These are phyloP conservation scores for Pythium apleroticum DNA, from an alignment of 352 stramenopile species.

Conservation along the genomic window DNA sequence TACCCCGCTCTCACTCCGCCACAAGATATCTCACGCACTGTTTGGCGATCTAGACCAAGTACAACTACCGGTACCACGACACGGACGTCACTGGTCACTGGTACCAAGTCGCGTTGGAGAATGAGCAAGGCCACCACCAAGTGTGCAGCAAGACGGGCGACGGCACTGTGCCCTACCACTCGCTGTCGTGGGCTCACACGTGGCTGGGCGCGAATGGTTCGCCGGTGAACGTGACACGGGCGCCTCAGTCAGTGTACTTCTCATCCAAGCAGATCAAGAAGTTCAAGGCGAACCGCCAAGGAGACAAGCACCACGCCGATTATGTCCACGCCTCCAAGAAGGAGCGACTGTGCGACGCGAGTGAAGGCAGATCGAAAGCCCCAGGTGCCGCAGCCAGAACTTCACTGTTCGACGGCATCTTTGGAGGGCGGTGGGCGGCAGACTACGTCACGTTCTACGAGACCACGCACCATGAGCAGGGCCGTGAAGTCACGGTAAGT, in stretches of 20 bases:
- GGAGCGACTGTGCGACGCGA: conserved; percentile 31
- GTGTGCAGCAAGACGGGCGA: conserved; percentile 77
- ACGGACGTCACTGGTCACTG: conserved; percentile 49
- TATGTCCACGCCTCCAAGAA: conserved; percentile 41
- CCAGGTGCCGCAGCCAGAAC: background rate
- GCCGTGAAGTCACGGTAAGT: conserved; percentile 30
- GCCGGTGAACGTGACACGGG: conserved; percentile 66
- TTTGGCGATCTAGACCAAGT: conserved; percentile 45
- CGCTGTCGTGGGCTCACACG: conserved; percentile 73
- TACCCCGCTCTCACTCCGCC: background rate
- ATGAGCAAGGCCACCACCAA: conserved; percentile 45
- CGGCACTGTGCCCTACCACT: conserved; percentile 77
- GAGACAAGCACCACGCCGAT: conserved; percentile 53
- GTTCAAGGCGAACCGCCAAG: conserved; percentile 48
- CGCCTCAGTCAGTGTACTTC: conserved; percentile 75
- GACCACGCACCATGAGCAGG: conserved; percentile 36
- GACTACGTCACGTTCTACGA: conserved; percentile 82
- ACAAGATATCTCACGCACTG: background rate
- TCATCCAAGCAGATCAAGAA: conserved; percentile 49
- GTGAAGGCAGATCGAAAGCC: background rate
- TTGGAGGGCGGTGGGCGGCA: conserved; percentile 38
- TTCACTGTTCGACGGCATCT: conserved; percentile 66
- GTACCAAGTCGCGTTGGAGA: conserved; percentile 56
- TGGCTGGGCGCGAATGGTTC: conserved; percentile 55
- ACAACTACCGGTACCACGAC: conserved; percentile 73